These are phyloP conservation scores for Alternaria consortialis DNA, from an alignment of 2,329 filamentous ascomycete species.

Conservation along the genomic window DNA sequence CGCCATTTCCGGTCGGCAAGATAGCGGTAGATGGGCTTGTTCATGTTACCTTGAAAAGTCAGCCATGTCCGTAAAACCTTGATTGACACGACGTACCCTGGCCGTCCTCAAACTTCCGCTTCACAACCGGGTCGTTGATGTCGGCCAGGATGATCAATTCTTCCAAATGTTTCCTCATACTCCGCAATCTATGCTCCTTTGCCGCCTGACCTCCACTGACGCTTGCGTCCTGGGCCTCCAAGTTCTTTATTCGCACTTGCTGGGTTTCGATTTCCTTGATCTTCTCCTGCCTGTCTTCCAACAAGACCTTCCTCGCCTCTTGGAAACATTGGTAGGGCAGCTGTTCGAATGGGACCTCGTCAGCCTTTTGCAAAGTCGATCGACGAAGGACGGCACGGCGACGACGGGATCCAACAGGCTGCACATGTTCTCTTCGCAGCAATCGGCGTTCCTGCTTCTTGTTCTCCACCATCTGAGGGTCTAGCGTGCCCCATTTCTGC, in stretches of 20 bases:
- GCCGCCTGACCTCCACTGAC: conserved; percentile 69
- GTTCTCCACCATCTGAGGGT: conserved; percentile 45
- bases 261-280: conserved; percentile 74
- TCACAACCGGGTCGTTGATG: conserved; percentile 93
- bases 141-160: conserved; percentile 87
- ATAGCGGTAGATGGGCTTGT: conserved; percentile 92
- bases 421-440: conserved; percentile 69
- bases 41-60: conserved; percentile 80
- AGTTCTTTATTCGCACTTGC: conserved; percentile 71
- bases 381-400: conserved; percentile 65
- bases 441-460: conserved; percentile 70
- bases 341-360: conserved; percentile 85
- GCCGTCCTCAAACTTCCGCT: conserved; percentile 93
- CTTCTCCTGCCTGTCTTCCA: conserved; percentile 83
- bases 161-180: conserved; percentile 77
- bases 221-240: conserved; percentile 67
- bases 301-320: conserved; percentile 85
- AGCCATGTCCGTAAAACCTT: conserved; percentile 2
- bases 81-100: conserved; percentile 67
- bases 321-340: conserved; percentile 98
- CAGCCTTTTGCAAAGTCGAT: conserved; percentile 59
- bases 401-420: conserved; percentile 84
- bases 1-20: conserved; percentile 90
- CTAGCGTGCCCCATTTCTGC: conserved; percentile 47
- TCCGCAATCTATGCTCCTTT: conserved; percentile 73